Evolutionary conservation across 2,329 filamentous ascomycete genomes (phyloP), one percentile per base, ranked within the genome.

Genomic region (Trichophyton benhamiae): DNA sequence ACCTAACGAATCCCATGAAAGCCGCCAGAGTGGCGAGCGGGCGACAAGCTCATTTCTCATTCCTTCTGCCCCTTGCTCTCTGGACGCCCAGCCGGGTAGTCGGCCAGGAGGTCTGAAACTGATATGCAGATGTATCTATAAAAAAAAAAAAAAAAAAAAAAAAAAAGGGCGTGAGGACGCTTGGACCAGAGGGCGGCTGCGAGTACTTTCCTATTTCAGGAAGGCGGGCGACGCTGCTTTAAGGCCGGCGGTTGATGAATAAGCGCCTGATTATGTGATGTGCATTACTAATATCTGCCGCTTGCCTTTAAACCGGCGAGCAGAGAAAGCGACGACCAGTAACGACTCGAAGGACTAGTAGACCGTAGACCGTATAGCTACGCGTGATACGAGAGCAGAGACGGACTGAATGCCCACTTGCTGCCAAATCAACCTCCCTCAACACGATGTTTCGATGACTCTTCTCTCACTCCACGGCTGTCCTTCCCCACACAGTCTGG

Each of bases 131-230:
- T 13, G 20, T 8, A 9, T 36, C 13, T 36, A 6, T 55, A 36
- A 36, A 36, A 55, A n/a, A 27, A 27, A 49, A 49, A 49, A 49
- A 49, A 49, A 11, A 49, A 49, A 49, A 49, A 49, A 13, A 15
- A 11, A 33, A 55, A 55, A 55, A 55, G 49, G 49, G 49, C 49
- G 49, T 55, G 49, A n/a, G 22, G 49, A 55, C 25, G 49, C 49
- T 55, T 20, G 49, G 49, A 55, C 49, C 49, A 55, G 13, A 27
- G 13, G 27, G 41, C 41, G 41, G 41, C 41, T 17, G 41, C 49
- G 2, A 36, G 27, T 27, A 55, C 49, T 33, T 55, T 33, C 30
- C 49, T 17, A 17, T 9, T 55, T 36, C n/a, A 27, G 49, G 49
- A 36, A 15, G 27, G 6, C 3, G 5, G 1, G 3, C 13, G 15